Base-by-base conservation (phyloP, 2,329 filamentous ascomycete genomes). In the Pseudomassariella vexata region DNA sequence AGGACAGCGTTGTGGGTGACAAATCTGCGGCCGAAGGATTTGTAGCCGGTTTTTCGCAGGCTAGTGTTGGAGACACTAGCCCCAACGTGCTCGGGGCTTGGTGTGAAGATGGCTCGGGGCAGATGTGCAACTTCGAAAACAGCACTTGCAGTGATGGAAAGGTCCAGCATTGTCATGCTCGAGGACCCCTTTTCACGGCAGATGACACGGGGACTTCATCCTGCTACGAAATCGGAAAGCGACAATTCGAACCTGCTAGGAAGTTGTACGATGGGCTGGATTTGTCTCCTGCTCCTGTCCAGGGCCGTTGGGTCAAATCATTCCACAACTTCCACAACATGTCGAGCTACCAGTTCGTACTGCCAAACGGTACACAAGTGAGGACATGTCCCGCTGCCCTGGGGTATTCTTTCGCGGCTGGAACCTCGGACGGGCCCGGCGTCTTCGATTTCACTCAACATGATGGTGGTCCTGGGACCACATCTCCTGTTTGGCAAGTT, bases 361-460 rank as follows among this genome's bases (percentile, higher is more conserved):
- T 89, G 2, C 72, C 80, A 1, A 87, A 94, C 45, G 84, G 85
- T 27, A 77, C 76, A 3, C 61, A 61, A 19, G 84, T 79, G 6
- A 68, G 63, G 30, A 94, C 89, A 0, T 96, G 90, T 47, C 82
- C 88, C 4, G 89, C 89, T 1, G 87, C 88, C 0, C 64, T 96
- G 38, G 90, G 90, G 5, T 94, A 92, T 53, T 89, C 85, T 0
- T 96, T 96, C 53, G 90, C 90, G 1, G 90, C 85, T 1, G 90
- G 90, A 9, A 96, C 90, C 0, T 85, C 86, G 0, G 90, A 96
- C 54, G 87, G 90, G 5, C 89, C 90, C 0, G 90, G 90, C 1
- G 79, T 79, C 0, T 94, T 95, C 49, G 90, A 96, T 58, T 95
- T 96, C 54, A 92, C 85, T 2, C 90, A 96, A 52, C 89, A 88